Evolutionary conservation across 208 protist genomes (phyloP), one percentile per base, ranked within the genome.

Genomic region (Trypanosoma grayi): DNA sequence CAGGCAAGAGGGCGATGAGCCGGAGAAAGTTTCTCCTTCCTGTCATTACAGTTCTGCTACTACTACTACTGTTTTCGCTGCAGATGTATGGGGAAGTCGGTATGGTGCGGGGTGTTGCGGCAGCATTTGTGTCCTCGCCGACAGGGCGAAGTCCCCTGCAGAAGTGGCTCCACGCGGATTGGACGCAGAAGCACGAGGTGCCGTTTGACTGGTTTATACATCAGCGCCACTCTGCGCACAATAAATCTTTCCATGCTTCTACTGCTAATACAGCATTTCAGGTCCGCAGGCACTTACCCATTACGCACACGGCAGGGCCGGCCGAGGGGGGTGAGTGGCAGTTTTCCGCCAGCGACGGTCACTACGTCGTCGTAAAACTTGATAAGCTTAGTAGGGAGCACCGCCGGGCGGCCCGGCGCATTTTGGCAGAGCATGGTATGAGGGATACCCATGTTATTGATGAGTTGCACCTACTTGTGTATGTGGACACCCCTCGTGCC

Each of bases 371-470:
- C 14, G 46, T 57, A 10, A 36, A 53, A 36, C 48, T 71, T 34
- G 37, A 61, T 22, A 58, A 60, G 31, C 57, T 71, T n/a, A 27
- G 20, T 27, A 24, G 47, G 14, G 11, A 45, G 20, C 33, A 65
- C 14, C 65, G 57, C 14, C 47, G 57, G 9, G 40, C 27, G 8
- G 65, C 50, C 5, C 56, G 57, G 14, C 33, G 18, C 16, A 16
- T 34, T 25, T n/a, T 65, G 36, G 14, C 27, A 5, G 20, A 39
- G 8, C 50, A 64, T 20, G 10, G 47, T 24, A 31, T 54, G 22
- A 36, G 25, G n/a, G 82, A 88, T 33, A 48, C 73, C 6, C 75
- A 88, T 64, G 31, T 73, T 16, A 73, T 88, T 41, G 82, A 88
- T 51, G 73, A 64, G 3, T 13, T 53, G 8, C 73, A 88, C 58